Base-by-base conservation (phyloP, 177 flowering plant species). In the Vitis hybrid region DNA sequence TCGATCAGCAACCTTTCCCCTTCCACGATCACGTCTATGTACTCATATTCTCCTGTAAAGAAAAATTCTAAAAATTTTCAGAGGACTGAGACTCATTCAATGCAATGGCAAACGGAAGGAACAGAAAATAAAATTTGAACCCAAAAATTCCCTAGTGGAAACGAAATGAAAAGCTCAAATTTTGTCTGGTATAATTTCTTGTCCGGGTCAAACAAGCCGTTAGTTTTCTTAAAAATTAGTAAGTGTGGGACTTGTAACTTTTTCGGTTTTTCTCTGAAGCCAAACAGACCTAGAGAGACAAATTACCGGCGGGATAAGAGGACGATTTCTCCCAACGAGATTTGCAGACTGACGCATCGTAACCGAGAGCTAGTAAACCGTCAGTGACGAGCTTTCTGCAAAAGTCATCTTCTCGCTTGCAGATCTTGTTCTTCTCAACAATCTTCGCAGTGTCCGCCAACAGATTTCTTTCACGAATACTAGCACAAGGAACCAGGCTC, bases 261-360 rank as follows among this genome's bases (percentile, higher is more conserved):
- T 40, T 40, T 40, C 45, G 1, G 45, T 40, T 14, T 59, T 56
- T 40, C 14, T 32, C 14, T 14, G 4, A 14, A 17, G 56, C 7
- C 17, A 54, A 12, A 54, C 13, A 21, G 52, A 68, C 73, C 75
- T 14, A 59, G 66, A 62, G 26, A 64, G 69, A 69, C 64, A 54
- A 14, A 56, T 32, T 83, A 91, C 97, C 94, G 23, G 92, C 87
- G 12, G 91, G 94, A 76, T 65, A 81, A 0, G 89, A 79, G 62
- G 86, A 70, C 40, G 91, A 65, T 75, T 87, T 88, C 17, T 88
- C 92, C 94, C 92, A 91, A n/a, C 81, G 82, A 5, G 97, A 87
- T 72, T 80, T 89, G 72, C 91, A 89, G 67, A 84, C 67, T 1
- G 91, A 86, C 8, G 90, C 87, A 60, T 85, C 79, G 75, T 91